phyloP scores from a whole-genome alignment of 108 stramenopile genomes.

The Epipyxis sp. region DNA sequence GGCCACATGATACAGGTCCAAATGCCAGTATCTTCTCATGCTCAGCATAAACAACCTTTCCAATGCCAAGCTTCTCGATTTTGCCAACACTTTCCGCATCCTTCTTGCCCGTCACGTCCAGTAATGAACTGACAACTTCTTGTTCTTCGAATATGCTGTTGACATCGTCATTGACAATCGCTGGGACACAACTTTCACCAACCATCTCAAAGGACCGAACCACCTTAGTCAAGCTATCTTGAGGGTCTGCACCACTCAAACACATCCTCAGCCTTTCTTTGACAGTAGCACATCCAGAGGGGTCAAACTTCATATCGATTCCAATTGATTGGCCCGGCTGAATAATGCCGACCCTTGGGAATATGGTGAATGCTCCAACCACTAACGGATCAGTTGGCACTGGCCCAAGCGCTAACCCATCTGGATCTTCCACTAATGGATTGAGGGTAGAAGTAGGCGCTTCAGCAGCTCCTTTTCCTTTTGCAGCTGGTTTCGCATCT shows the following conservation, averaged over 20 bases:
- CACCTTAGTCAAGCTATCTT: slow-evolving; percentile 3
- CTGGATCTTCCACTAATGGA: slow-evolving; percentile 25
- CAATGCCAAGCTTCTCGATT: slow-evolving; percentile 34
- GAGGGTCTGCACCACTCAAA: slow-evolving; percentile 38
- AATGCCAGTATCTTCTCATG: slow-evolving; percentile 48
- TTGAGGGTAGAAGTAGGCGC: slow-evolving; percentile 9
- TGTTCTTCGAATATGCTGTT: slow-evolving; percentile 60
- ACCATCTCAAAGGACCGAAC: slow-evolving; percentile 48
- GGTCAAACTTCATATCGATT: slow-evolving; percentile 49
- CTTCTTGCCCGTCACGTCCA: slow-evolving; percentile 33
- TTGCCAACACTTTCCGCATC: slow-evolving; percentile 19
- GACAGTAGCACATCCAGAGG: slow-evolving; percentile 36
- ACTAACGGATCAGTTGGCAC: slow-evolving; percentile 16
- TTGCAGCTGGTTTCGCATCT: background rate
- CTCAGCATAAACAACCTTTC: slow-evolving; percentile 35
- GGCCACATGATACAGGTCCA: slow-evolving; percentile 44
- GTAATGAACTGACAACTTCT: slow-evolving; percentile 48
- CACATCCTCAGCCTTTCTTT: slow-evolving; percentile 29
- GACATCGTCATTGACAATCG: slow-evolving; percentile 43
- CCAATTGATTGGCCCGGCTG: slow-evolving; percentile 47
- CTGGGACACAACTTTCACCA: slow-evolving; percentile 56
- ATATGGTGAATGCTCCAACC: slow-evolving; percentile 18
- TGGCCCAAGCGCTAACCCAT: background rate
- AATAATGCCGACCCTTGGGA: slow-evolving; percentile 23
- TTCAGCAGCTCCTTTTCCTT: slow-evolving; percentile 15